A percentile compares a stretch with the other conserved stretches of the same genome.
Evolutionary conservation across 176 grass and related monocot species (phyloP).

Genomic region (Aechmea fasciata): DNA sequence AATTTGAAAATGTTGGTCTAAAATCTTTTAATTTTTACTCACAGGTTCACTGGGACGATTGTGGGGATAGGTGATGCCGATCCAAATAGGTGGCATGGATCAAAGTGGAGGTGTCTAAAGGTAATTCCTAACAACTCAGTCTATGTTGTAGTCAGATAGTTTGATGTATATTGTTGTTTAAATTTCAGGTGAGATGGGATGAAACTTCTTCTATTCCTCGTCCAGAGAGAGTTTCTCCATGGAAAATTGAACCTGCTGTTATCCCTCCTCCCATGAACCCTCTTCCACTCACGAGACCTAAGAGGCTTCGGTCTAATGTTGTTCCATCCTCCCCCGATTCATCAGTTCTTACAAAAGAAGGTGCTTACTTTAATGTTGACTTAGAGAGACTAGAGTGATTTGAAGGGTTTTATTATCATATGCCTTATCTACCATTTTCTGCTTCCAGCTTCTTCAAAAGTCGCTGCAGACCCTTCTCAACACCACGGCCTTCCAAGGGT

Average conservation of each 20-base stretch:
- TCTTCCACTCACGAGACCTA: conserved; percentile 44
- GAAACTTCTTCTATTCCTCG: conserved; percentile 73
- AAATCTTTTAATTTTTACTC: neutral
- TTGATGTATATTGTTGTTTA: conserved; percentile 11
- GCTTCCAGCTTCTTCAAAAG: conserved; percentile 34
- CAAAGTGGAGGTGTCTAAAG: conserved; percentile 89
- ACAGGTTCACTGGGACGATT: conserved; percentile 91
- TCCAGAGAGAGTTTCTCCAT: conserved; percentile 95
- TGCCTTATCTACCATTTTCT: conserved; percentile 1
- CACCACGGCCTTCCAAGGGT: conserved; percentile 33
- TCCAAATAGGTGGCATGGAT: conserved; percentile 61
- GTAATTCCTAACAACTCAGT: conserved; percentile 16
- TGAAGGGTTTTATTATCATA: conserved; percentile 14
- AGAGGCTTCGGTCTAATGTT: conserved; percentile 49
- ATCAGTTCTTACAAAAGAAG: conserved; percentile 67
- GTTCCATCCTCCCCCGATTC: conserved; percentile 33
- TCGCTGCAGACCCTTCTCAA: conserved; percentile 29
- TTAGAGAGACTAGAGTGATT: conserved; percentile 1
- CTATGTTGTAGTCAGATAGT: neutral
- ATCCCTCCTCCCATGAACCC: conserved; percentile 57
- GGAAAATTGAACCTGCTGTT: conserved; percentile 83
- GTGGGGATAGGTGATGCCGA: conserved; percentile 62
- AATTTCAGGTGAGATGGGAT: conserved; percentile 77
- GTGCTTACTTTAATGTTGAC: conserved; percentile 26
- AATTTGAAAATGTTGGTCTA: too few species aligned